Evolutionary conservation across 768 basidiomycete genomes (phyloP), one percentile per base, ranked within the genome.

Genomic region (Ramaria rubella): DNA sequence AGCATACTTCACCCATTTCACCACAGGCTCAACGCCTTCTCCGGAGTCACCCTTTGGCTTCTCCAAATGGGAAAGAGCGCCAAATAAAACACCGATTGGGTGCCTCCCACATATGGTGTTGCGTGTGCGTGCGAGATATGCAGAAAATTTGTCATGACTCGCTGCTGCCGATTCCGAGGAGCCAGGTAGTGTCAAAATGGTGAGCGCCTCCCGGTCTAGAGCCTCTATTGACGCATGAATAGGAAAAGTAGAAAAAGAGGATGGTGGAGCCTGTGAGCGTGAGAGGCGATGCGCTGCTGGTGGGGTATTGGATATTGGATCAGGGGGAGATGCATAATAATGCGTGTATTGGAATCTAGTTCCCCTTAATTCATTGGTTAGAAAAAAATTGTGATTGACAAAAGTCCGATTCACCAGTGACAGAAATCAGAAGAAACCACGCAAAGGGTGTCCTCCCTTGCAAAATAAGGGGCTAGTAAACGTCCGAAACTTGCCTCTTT

Each of bases 61-160:
- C 68, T 83, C 81, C 57, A 94, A 66, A 4, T 70, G 70, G 5
- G 81, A 63, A 49, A 97, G 68, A 6, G 91, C 86, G 0, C 90
- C 90, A 15, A 98, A 75, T 2, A 99, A 74, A 4, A 98, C 90
- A 0, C 93, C 91, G 51, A 99, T 97, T 1, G 96, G 93, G 64
- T 97, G 94, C 36, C 96, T 78, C 3, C 96, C 96, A 67, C 96
- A 99, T 44, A 99, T 96, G 0, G 96, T 98, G 72, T 99, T 99
- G 72, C 86, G 82, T 31, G 91, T 94, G 57, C 75, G 72, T 12
- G 72, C 66, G 1, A 92, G 77, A 67, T 94, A 93, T 5, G 74
- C 72, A 1, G 81, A 74, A 64, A 94, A 94, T 21, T 73, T 67
- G 3, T 60, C 59, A 63, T 92, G 90, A 0, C 86, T 81, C 26